Conservation (phyloP, 106 monocot genomes). For the Dendrobium officinale region DNA sequence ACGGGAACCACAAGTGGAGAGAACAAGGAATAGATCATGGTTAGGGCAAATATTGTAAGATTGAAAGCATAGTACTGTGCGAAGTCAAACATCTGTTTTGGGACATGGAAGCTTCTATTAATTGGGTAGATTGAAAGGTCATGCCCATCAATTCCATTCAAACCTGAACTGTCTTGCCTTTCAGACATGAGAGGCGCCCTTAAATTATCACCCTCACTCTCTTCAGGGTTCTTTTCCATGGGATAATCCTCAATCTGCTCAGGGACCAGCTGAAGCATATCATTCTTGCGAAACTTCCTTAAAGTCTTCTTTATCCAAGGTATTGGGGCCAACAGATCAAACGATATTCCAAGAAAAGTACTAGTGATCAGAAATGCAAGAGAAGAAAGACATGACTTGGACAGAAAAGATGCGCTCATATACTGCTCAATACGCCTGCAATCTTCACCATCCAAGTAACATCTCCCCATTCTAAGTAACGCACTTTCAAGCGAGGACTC, state of each 20-base stretch:
- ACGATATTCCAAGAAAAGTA: constrained; percentile 93
- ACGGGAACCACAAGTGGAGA: constrained; percentile 90
- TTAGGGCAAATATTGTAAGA: constrained; percentile 92
- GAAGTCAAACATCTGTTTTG: constrained; percentile 95
- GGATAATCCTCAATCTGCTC: constrained; percentile 74
- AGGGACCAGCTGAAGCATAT: constrained; percentile 93
- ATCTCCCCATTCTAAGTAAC: constrained; percentile 79
- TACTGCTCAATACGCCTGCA: constrained; percentile 85
- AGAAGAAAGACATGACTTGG: constrained; percentile 82
- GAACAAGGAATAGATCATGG: constrained; percentile 95
- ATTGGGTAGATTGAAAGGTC: constrained; percentile 84
- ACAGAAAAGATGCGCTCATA: constrained; percentile 84
- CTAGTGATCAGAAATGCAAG: constrained; percentile 91
- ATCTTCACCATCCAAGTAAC: constrained; percentile 87
- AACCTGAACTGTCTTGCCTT: constrained; percentile 27
- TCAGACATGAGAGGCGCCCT: constrained; percentile 65
- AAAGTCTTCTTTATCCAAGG: constrained; percentile 95
- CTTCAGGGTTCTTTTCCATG: constrained; percentile 32
- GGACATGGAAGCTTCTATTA: constrained; percentile 79
- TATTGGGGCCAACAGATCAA: constrained; percentile 86
- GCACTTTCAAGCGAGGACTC: constrained; percentile 90
- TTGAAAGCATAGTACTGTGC: constrained; percentile 99
- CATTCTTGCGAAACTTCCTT: constrained; percentile 88
- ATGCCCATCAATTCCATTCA: constrained; percentile 64
- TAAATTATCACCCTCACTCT: constrained; percentile 34